Conservation (phyloP, 306 rosid genomes). For the Medicago arabica region DNA sequence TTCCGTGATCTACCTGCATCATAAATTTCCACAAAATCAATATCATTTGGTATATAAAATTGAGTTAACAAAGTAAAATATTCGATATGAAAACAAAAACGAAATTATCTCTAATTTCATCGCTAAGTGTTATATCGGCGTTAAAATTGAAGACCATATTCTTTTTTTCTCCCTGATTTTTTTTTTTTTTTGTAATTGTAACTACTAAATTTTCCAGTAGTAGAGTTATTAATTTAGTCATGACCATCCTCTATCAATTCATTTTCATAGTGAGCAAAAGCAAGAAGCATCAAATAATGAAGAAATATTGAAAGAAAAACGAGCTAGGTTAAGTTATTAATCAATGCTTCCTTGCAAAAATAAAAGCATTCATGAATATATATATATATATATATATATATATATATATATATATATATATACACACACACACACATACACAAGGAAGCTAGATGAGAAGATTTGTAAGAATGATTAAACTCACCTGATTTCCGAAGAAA, state of each 20-base stretch:
- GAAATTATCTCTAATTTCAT: not conserved
- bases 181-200: too few relatives aligned
- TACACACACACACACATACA: too few relatives aligned
- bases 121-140: too few relatives aligned
- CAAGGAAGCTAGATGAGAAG: not conserved
- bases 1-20: slow-evolving; percentile 59
- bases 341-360: too few relatives aligned
- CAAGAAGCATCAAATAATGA: not conserved
- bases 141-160: too few relatives aligned
- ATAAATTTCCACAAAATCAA: slow-evolving; percentile 5
- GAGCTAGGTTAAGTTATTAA: too few relatives aligned
- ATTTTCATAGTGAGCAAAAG: not conserved
- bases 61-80: not conserved
- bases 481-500: slow-evolving; percentile 43
- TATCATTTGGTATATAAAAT: slow-evolving; percentile 4
- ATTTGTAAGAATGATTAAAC: slow-evolving; percentile 16
- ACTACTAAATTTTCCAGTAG: too few relatives aligned
- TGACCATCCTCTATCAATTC: not conserved
- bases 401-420: too few relatives aligned
- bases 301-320: not conserved
- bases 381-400: too few relatives aligned
- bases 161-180: too few relatives aligned
- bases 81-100: too few relatives aligned
- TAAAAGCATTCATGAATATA: too few relatives aligned
- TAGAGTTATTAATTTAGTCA: not conserved